Evolutionary conservation across 768 basidiomycete genomes (phyloP).

Genomic region (Boletus subcaerulescens): DNA sequence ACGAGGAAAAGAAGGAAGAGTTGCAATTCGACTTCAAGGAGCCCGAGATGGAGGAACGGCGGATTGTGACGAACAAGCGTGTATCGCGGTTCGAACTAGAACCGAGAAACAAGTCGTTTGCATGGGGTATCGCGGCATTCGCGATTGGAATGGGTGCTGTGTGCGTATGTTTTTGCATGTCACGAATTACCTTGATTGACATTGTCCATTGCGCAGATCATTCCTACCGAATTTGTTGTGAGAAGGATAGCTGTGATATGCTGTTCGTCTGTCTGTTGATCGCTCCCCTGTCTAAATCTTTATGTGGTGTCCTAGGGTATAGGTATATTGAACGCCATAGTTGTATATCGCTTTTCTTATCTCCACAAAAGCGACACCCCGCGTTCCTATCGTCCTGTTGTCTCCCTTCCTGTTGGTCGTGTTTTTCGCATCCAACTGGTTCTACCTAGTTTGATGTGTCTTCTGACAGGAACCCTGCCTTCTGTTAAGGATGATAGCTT

Average conservation of each 20-base stretch:
- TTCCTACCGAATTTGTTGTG: constrained; percentile 64
- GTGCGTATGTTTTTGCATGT: constrained; percentile 44
- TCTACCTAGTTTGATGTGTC: not conserved
- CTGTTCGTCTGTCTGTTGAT: constrained; percentile 15
- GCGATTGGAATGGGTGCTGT: constrained; percentile 78
- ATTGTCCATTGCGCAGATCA: constrained; percentile 33
- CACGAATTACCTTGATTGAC: not conserved
- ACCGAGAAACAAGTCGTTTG: constrained; percentile 69
- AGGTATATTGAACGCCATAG: constrained; percentile 19
- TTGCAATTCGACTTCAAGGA: constrained; percentile 67
- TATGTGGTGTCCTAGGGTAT: constrained; percentile 20
- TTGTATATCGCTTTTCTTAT: constrained; percentile 15
- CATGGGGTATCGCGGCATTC: constrained; percentile 84
- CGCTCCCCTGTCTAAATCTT: constrained; percentile 6
- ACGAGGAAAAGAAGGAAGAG: constrained; percentile 41
- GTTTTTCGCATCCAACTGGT: not conserved
- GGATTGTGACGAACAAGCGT: constrained; percentile 63
- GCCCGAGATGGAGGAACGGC: constrained; percentile 56
- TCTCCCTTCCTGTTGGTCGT: not conserved
- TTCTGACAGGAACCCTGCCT: constrained; percentile 4
- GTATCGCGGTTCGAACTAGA: constrained; percentile 53
- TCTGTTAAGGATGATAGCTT: not conserved
- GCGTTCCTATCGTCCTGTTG: not conserved
- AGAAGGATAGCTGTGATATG: constrained; percentile 15
- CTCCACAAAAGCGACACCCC: constrained; percentile 19